Base-by-base conservation (phyloP, 2,329 filamentous ascomycete genomes). In the Trichoderma sp. region DNA sequence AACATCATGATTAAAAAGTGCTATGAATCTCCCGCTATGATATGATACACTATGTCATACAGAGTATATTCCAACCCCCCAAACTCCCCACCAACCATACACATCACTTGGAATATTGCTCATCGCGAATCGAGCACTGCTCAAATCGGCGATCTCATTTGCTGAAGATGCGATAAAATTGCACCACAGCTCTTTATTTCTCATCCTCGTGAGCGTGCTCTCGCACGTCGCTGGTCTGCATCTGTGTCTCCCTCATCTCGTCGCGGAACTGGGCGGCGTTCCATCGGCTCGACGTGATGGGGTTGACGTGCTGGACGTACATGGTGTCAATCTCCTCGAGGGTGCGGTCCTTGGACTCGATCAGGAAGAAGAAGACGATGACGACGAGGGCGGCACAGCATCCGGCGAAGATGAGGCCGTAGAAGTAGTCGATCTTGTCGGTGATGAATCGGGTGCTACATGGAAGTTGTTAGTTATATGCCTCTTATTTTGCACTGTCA, bases 311-410 rank as follows among this genome's bases (percentile, higher is more conserved):
- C 28, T 55, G 50, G 24, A 55, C 28, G 28, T 63, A 63, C 59
- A 63, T 63, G 19, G 41, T 63, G 59, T 63, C 59, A 52, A 63
- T 63, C 59, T 63, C 59, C 30, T 63, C 59, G 15, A 63, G 59
- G 2, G 59, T 63, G 17, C 59, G 59, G 21, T 63, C 59, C 50
- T 63, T 63, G 24, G 59, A 63, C 26, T 63, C 59, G 26, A 63
- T 55, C 7, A 63, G 50, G 41, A 63, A 63, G 59, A 63, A 63
- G 50, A 63, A 63, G 17, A 63, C 59, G 21, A 63, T 55, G 26
- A 63, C 4, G 3, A 63, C 59, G 15, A 63, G 59, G 0, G 59
- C 59, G 7, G 59, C 59, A 15, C 59, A 63, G 50, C 59, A 63
- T 39, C 59, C 59, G 5, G 59, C 59, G 41, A 63, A 63, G 41